A percentile compares a stretch with the other conserved stretches of the same genome.
Evolutionary conservation across 139 green algal genomes (phyloP).

Genomic region (Chlorella sp.): DNA sequence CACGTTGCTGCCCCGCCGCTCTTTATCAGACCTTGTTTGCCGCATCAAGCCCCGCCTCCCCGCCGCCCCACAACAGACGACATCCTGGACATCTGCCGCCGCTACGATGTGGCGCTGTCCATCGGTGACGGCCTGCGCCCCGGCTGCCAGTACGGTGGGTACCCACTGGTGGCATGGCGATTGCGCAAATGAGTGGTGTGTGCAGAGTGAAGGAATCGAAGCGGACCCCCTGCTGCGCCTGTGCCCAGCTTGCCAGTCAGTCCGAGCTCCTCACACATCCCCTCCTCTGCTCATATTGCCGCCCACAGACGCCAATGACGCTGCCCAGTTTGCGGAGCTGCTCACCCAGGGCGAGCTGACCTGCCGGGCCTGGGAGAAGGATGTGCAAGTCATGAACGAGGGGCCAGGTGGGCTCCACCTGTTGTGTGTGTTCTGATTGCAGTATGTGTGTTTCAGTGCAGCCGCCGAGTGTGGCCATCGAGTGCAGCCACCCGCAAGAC

Average conservation of each 20-base stretch:
- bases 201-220: too few species aligned
- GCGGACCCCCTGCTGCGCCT: too few species aligned
- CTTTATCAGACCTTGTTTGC: too few species aligned
- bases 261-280: too few species aligned
- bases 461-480: too few species aligned
- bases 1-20: too few species aligned
- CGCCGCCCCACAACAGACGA: constrained; percentile 70
- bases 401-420: constrained; percentile 58
- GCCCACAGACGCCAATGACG: constrained; percentile 93
- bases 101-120: constrained; percentile 91
- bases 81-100: constrained; percentile 96
- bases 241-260: too few species aligned
- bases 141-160: constrained; percentile 83
- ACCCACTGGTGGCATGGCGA: background rate
- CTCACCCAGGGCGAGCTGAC: constrained; percentile 96
- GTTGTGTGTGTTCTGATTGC: background rate
- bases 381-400: constrained; percentile 99
- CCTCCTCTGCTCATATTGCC: too few species aligned
- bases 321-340: constrained; percentile 96
- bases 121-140: constrained; percentile 95
- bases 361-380: constrained; percentile 89
- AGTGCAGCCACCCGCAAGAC: too few species aligned
- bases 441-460: too few species aligned
- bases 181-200: too few species aligned
- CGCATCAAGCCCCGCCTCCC: too few species aligned